Evolutionary conservation across 495 filamentous ascomycete genomes (phyloP).

Genomic region (Cercophora sp.): DNA sequence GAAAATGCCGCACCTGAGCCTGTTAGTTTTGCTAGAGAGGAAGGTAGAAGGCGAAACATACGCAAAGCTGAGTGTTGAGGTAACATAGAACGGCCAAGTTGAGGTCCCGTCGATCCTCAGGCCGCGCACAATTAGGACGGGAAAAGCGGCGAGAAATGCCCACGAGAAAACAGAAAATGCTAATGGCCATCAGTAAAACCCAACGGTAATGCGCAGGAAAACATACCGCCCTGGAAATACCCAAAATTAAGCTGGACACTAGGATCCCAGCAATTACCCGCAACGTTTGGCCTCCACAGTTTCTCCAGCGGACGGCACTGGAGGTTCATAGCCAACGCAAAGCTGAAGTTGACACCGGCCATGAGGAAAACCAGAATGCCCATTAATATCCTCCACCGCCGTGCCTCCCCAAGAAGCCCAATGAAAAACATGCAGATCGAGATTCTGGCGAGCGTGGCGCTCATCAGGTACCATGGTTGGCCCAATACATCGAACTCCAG

Average conservation of each 20-base stretch:
- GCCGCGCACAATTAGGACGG: conserved; percentile 28
- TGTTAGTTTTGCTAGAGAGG: not conserved
- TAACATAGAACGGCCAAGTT: conserved; percentile 32
- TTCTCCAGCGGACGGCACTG: conserved; percentile 37
- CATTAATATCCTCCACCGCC: conserved; percentile 30
- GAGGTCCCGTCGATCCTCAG: conserved; percentile 22
- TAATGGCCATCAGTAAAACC: conserved; percentile 9
- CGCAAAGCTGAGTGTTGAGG: conserved; percentile 26
- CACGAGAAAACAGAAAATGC: conserved; percentile 35
- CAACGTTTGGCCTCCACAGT: conserved; percentile 28
- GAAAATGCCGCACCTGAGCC: conserved; percentile 28
- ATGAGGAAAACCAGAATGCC: conserved; percentile 27
- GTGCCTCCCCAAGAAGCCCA: conserved; percentile 20
- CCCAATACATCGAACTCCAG: conserved; percentile 32
- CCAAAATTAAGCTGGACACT: conserved; percentile 33
- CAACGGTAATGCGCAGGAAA: not conserved
- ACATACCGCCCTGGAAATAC: conserved; percentile 35
- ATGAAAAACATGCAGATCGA: conserved; percentile 35
- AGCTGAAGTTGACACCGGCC: conserved; percentile 31
- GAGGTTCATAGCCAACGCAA: conserved; percentile 27
- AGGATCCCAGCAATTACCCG: conserved; percentile 29
- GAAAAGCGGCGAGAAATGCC: conserved; percentile 35
- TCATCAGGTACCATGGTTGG: conserved; percentile 36
- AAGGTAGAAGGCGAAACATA: conserved; percentile 14
- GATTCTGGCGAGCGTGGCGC: conserved; percentile 33